phyloP scores from a whole-genome alignment of 1,284 basidiomycete species.

The Malassezia brasiliensis region DNA sequence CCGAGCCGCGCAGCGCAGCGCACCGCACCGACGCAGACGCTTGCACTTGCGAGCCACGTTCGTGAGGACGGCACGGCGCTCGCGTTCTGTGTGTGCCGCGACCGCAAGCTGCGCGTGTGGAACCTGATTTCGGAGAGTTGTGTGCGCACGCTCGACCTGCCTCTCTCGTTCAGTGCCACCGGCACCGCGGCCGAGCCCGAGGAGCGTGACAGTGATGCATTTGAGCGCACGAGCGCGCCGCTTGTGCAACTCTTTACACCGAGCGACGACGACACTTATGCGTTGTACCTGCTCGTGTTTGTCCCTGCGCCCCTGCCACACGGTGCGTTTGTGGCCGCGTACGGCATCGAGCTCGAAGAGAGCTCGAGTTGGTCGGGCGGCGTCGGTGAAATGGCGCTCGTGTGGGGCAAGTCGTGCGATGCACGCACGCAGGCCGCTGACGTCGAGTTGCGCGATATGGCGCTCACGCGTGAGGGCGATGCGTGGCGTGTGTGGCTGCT shows the following conservation, averaged over 20 bases:
- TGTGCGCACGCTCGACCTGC: slow-evolving; percentile 37
- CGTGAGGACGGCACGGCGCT: slow-evolving; percentile 22
- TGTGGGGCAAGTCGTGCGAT: slow-evolving; percentile 38
- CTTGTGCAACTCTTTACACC: slow-evolving; percentile 26
- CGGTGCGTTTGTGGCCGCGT: slow-evolving; percentile 35
- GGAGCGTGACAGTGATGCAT: neutral
- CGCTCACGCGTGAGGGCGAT: slow-evolving; percentile 19
- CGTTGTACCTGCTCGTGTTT: slow-evolving; percentile 30
- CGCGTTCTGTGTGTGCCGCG: slow-evolving; percentile 34
- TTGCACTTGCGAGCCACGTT: slow-evolving; percentile 26
- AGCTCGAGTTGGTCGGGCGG: slow-evolving; percentile 27
- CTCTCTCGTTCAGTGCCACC: slow-evolving; percentile 17
- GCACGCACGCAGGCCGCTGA: slow-evolving; percentile 24
- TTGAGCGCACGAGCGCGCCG: slow-evolving; percentile 24
- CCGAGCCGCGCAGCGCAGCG: slow-evolving; percentile 16
- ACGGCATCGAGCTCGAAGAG: slow-evolving; percentile 38
- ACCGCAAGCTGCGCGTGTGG: slow-evolving; percentile 43
- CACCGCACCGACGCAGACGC: slow-evolving; percentile 22
- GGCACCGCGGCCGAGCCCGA: slow-evolving; percentile 13
- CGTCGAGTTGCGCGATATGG: slow-evolving; percentile 38
- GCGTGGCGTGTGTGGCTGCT: slow-evolving; percentile 36
- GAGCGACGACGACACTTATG: slow-evolving; percentile 20
- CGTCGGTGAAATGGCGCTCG: slow-evolving; percentile 31
- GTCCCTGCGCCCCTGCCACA: slow-evolving; percentile 31
- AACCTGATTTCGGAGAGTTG: slow-evolving; percentile 37